phyloP scores from a whole-genome alignment of 2,329 filamentous ascomycete genomes.

The Botrytis byssoidea region DNA sequence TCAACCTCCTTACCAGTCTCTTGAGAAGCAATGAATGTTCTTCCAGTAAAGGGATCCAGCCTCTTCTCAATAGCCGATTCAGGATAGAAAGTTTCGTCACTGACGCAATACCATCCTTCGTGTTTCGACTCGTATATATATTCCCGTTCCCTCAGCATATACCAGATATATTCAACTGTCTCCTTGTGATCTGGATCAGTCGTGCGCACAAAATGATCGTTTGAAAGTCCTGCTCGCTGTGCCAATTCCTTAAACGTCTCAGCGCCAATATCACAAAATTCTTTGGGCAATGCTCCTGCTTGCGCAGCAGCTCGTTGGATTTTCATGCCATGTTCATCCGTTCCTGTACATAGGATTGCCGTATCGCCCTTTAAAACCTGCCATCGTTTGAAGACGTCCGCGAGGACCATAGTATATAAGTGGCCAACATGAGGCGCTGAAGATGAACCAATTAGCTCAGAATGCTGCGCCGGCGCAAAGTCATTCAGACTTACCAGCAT shows the following conservation, averaged over 20 bases:
- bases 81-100: slow-evolving; percentile 95
- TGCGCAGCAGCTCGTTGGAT: slow-evolving; percentile 81
- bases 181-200: slow-evolving; percentile 79
- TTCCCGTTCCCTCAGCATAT: slow-evolving; percentile 69
- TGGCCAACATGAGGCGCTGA: slow-evolving; percentile 91
- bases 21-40: slow-evolving; percentile 75
- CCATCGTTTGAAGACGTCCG: slow-evolving; percentile 92
- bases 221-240: slow-evolving; percentile 62
- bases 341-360: slow-evolving; percentile 82
- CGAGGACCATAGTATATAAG: slow-evolving; percentile 86
- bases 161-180: slow-evolving; percentile 88
- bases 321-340: slow-evolving; percentile 97
- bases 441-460: slow-evolving; percentile 22
- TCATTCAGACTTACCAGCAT: slow-evolving; percentile 63
- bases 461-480: slow-evolving; percentile 10
- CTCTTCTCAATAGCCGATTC: slow-evolving; percentile 69
- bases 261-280: slow-evolving; percentile 86
- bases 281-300: slow-evolving; percentile 68
- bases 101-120: slow-evolving; percentile 94
- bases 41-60: slow-evolving; percentile 76
- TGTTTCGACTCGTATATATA: slow-evolving; percentile 84
- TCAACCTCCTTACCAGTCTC: slow-evolving; percentile 93
- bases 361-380: slow-evolving; percentile 69
- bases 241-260: slow-evolving; percentile 77
- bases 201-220: slow-evolving; percentile 90